Conservation (phyloP, 2,329 filamentous ascomycete genomes). For the Colletotrichum godetiae region DNA sequence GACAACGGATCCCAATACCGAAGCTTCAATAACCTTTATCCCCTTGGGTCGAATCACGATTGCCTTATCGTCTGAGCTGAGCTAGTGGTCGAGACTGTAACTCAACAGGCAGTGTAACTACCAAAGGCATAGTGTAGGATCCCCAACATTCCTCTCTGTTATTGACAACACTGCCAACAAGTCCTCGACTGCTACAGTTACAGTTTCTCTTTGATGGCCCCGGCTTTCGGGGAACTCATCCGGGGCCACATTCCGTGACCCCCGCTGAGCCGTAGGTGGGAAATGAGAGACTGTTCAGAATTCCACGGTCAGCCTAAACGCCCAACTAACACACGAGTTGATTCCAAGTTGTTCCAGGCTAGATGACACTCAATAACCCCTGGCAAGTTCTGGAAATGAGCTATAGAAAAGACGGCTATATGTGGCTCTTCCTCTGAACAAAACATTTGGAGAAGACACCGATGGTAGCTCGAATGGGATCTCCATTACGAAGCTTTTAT, state of each 20-base stretch:
- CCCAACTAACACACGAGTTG: not conserved
- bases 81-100: not conserved
- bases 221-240: not conserved
- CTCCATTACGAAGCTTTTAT: not conserved
- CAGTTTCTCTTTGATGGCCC: not conserved
- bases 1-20: not conserved
- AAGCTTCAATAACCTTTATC: not conserved
- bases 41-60: not conserved
- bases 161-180: constrained; percentile 2
- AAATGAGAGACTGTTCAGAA: constrained; percentile 10
- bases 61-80: not conserved
- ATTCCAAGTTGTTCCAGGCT: not conserved
- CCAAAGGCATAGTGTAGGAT: not conserved
- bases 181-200: not conserved
- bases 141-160: not conserved
- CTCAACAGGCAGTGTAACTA: not conserved
- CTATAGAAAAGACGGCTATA: not conserved
- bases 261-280: not conserved
- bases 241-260: constrained; percentile 14
- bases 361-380: not conserved
- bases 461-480: not conserved
- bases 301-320: not conserved
- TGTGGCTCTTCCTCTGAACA: not conserved
- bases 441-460: not conserved
- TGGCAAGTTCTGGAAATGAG: not conserved